Evolutionary conservation across 2,329 filamentous ascomycete species (phyloP).

Genomic region (Byssothecium circinans): DNA sequence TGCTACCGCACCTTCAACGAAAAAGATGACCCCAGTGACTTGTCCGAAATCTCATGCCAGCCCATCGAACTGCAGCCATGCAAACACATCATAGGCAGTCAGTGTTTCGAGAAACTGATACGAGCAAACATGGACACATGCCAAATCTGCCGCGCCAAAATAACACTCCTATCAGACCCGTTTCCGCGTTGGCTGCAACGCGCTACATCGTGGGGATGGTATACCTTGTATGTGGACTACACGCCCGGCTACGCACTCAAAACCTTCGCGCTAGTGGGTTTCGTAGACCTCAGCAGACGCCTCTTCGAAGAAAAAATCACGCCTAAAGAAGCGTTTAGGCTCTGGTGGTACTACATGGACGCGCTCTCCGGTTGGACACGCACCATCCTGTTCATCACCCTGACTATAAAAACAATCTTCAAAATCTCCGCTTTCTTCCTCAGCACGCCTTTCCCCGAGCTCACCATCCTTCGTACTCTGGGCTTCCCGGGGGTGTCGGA

Average conservation of each 20-base stretch:
- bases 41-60: background rate
- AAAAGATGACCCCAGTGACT: slow-evolving; percentile 2
- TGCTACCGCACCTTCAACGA: slow-evolving; percentile 1
- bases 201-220: background rate
- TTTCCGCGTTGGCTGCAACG: background rate
- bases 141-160: background rate
- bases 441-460: background rate
- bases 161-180: background rate
- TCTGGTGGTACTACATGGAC: slow-evolving; percentile 2
- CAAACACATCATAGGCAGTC: slow-evolving; percentile 3
- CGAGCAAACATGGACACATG: slow-evolving; percentile 1
- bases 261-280: background rate
- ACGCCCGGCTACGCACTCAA: background rate
- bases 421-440: background rate
- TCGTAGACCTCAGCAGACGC: background rate
- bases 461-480: background rate
- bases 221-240: background rate
- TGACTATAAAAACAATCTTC: background rate
- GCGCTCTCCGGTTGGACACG: background rate
- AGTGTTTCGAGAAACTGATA: background rate
- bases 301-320: background rate
- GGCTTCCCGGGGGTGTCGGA: background rate
- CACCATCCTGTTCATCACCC: background rate
- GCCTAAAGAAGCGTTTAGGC: background rate
- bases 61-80: background rate